Evolutionary conservation across 2,329 filamentous ascomycete genomes (phyloP).

Genomic region (Penicillium sp.): DNA sequence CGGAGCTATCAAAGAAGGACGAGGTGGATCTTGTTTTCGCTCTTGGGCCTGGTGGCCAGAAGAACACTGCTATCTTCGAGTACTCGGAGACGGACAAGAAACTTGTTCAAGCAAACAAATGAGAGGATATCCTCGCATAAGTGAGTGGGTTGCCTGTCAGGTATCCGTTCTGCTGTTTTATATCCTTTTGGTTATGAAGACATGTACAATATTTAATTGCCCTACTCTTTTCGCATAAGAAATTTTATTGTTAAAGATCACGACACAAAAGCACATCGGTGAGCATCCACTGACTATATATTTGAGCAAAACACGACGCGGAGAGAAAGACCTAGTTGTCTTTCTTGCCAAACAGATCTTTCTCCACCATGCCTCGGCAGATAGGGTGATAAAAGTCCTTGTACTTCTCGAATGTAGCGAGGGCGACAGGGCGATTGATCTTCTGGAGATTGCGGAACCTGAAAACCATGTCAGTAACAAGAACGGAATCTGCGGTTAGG

Average conservation of each 20-base stretch:
- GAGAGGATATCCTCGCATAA: background rate
- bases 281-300: background rate
- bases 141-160: background rate
- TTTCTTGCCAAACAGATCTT: slow-evolving; percentile 64
- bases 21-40: slow-evolving; percentile 59
- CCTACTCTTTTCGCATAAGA: slow-evolving; percentile 3
- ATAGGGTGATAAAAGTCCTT: slow-evolving; percentile 95
- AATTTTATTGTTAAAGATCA: background rate
- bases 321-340: slow-evolving; percentile 11
- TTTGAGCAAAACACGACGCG: background rate
- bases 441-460: slow-evolving; percentile 67
- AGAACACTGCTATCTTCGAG: slow-evolving; percentile 37
- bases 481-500: background rate
- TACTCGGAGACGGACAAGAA: slow-evolving; percentile 39
- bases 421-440: slow-evolving; percentile 70
- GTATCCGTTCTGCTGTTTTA: slow-evolving; percentile 1
- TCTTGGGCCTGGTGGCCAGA: slow-evolving; percentile 40
- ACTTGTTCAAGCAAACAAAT: slow-evolving; percentile 37
- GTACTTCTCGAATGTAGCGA: slow-evolving; percentile 82
- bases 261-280: background rate
- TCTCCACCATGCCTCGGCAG: slow-evolving; percentile 80
- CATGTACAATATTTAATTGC: slow-evolving; percentile 19
- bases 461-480: slow-evolving; percentile 14
- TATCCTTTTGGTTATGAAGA: slow-evolving; percentile 4
- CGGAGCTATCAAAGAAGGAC: slow-evolving; percentile 52